These are phyloP conservation scores for Diaporthe humulicola DNA, from an alignment of 2,329 filamentous ascomycete genomes.

Conservation along the genomic window DNA sequence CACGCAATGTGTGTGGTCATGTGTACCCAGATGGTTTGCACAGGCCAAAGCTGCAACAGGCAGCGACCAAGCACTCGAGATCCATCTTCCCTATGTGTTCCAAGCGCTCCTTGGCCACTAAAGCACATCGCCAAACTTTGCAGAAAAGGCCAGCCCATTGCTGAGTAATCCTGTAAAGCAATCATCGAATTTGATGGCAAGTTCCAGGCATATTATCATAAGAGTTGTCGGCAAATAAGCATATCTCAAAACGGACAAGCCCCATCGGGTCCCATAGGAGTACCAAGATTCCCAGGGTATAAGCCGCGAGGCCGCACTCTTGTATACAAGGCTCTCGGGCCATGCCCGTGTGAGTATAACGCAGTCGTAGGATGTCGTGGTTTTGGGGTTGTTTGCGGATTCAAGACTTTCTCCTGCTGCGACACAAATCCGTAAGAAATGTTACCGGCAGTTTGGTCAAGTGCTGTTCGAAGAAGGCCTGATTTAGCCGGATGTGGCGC, in stretches of 20 bases:
- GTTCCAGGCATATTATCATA: background rate
- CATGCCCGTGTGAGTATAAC: background rate
- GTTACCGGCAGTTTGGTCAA: background rate
- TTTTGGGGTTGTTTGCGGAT: background rate
- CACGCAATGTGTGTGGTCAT: background rate
- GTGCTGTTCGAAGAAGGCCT: background rate
- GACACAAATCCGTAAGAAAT: background rate
- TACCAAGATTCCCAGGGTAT: background rate
- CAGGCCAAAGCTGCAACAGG: background rate
- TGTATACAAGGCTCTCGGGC: background rate
- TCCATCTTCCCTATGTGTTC: background rate
- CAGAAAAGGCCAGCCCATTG: background rate
- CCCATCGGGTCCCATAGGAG: no score
- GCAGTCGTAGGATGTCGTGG: background rate
- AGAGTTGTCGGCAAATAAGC: background rate
- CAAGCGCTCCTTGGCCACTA: background rate
- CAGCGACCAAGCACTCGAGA: background rate
- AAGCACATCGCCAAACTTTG: background rate
- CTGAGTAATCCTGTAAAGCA: background rate
- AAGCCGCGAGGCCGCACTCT: background rate
- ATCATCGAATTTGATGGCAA: background rate
- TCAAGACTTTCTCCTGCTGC: background rate
- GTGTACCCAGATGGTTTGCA: background rate
- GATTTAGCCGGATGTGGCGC: background rate
- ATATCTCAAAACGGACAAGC: background rate